A percentile compares a stretch with the other conserved stretches of the same genome.
phyloP scores from a whole-genome alignment of 768 basidiomycete genomes.

The Albatrellus ellisii region DNA sequence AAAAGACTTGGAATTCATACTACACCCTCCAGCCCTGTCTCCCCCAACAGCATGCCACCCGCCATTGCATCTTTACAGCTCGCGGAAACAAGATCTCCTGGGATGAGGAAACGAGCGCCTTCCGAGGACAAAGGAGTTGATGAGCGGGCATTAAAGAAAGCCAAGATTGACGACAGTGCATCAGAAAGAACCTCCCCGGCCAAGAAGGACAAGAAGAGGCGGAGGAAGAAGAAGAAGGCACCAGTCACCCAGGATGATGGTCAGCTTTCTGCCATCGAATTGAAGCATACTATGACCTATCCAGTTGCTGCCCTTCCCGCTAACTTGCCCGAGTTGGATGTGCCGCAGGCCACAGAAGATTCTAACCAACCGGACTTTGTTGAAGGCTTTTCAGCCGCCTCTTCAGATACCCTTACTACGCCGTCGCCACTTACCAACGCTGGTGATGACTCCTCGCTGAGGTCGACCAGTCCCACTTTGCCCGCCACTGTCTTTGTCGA shows the following conservation, averaged over 20 bases:
- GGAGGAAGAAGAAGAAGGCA: slow-evolving; percentile 17
- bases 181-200: slow-evolving; percentile 1
- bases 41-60: no score
- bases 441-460: no score
- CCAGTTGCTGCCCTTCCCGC: no score
- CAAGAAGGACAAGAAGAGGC: slow-evolving; percentile 17
- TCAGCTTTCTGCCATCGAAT: background rate
- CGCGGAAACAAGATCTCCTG: background rate
- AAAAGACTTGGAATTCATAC: no score
- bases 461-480: no score
- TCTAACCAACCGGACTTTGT: background rate
- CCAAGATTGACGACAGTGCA: background rate
- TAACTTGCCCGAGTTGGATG: no score
- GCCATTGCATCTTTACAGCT: no score
- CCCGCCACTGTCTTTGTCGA: no score
- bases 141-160: background rate
- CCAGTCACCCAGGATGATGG: slow-evolving; percentile 12
- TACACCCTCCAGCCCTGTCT: no score
- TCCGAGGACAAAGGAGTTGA: background rate
- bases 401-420: background rate
- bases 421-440: no score
- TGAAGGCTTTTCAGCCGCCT: slow-evolving; percentile 1
- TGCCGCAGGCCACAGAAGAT: background rate
- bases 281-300: no score
- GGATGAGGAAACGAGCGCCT: background rate